Evolutionary conservation across 2,329 filamentous ascomycete genomes (phyloP).

Genomic region (Epichloe festucae): DNA sequence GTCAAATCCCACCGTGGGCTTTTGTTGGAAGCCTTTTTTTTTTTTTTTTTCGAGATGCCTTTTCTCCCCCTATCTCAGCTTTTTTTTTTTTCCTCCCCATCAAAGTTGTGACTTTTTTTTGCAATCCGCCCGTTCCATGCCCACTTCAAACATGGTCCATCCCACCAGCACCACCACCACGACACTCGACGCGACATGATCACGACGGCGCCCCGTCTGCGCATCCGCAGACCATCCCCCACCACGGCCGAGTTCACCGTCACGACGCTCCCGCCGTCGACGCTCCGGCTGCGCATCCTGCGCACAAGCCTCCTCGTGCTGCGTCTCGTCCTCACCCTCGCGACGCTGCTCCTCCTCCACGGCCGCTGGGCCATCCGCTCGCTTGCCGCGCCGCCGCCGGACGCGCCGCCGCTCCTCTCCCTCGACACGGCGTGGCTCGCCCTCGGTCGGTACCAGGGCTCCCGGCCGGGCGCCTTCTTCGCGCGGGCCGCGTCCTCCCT

Average conservation of each 20-base stretch:
- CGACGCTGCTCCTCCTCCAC: slow-evolving; percentile 35
- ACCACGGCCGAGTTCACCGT: slow-evolving; percentile 90
- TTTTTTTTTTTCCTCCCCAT: not conserved
- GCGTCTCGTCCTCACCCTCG: slow-evolving; percentile 29
- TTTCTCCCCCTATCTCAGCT: no score
- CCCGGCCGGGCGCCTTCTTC: slow-evolving; percentile 20
- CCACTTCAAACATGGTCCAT: no score
- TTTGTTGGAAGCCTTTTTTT: no score
- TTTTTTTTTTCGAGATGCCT: no score
- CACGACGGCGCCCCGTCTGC: slow-evolving; percentile 45
- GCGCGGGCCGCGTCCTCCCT: slow-evolving; percentile 18
- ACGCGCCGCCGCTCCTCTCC: slow-evolving; percentile 4
- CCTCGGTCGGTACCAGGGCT: slow-evolving; percentile 16
- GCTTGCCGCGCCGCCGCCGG: slow-evolving; percentile 11
- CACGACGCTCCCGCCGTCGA: slow-evolving; percentile 55
- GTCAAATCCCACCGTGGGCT: no score
- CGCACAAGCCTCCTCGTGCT: slow-evolving; percentile 29
- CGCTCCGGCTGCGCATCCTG: slow-evolving; percentile 33
- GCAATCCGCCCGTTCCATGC: not conserved
- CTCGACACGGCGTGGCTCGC: slow-evolving; percentile 10
- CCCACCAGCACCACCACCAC: no score
- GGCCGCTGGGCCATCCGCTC: slow-evolving; percentile 29
- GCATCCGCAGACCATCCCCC: slow-evolving; percentile 55
- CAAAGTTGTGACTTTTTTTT: not conserved
- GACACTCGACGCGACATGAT: slow-evolving; percentile 31